These are phyloP conservation scores for Cornus controversa DNA, from an alignment of 148 eudicot genomes.

Conservation along the genomic window DNA sequence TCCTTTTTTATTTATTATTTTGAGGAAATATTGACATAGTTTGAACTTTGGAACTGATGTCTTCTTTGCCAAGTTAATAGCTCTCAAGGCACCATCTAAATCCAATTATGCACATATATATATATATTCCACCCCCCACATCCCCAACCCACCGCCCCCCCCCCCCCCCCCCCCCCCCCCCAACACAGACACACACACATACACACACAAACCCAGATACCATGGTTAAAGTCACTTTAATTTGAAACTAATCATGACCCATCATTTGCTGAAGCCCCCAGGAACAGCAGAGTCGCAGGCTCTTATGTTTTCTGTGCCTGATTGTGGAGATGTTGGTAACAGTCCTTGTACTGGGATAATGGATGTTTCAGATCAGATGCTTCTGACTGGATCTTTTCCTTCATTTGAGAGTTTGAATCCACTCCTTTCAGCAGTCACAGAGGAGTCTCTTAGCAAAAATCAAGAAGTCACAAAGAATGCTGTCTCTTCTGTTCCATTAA, in stretches of 20 bases:
- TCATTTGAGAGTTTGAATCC: slow-evolving; percentile 69
- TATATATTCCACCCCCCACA: too few species aligned
- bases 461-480: slow-evolving; percentile 51
- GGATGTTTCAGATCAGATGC: slow-evolving; percentile 84
- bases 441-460: slow-evolving; percentile 61
- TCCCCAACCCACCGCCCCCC: too few species aligned
- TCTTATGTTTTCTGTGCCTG: slow-evolving; percentile 56
- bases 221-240: background rate
- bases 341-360: slow-evolving; percentile 62
- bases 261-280: slow-evolving; percentile 82
- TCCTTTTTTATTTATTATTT: background rate
- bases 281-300: slow-evolving; percentile 87
- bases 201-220: too few species aligned
- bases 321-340: slow-evolving; percentile 63
- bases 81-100: background rate
- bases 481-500: slow-evolving; percentile 45
- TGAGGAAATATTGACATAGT: background rate
- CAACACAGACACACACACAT: too few species aligned
- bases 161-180: too few species aligned
- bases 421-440: slow-evolving; percentile 40
- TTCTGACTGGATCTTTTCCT: slow-evolving; percentile 58
- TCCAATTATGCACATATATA: background rate
- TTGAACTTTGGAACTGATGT: background rate
- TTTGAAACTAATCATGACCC: slow-evolving; percentile 23
- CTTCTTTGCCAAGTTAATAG: background rate